Percentiles rank a stretch among this genome's conserved stretches.
phyloP scores from a whole-genome alignment of 1,284 basidiomycete species.

The Fomitopsis pinicola region DNA sequence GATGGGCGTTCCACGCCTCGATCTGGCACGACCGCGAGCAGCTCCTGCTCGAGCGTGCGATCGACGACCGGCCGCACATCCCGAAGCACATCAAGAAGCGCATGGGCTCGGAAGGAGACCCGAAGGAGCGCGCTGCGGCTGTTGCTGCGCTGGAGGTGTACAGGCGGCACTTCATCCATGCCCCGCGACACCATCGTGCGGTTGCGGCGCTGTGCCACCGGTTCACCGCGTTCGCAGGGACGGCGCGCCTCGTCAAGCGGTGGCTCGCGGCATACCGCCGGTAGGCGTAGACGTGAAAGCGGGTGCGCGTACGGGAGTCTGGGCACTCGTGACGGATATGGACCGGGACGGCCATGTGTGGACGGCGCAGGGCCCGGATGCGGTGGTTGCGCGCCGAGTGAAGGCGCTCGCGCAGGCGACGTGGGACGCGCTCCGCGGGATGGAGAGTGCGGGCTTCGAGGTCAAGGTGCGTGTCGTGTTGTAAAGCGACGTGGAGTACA shows the following conservation, averaged over 20 bases:
- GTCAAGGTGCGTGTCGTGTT: slow-evolving; percentile 42
- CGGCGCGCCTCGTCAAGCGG: slow-evolving; percentile 85
- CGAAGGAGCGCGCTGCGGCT: slow-evolving; percentile 50
- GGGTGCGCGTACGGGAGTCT: slow-evolving; percentile 50
- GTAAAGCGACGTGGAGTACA: neutral
- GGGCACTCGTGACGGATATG: slow-evolving; percentile 80
- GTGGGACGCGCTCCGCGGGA: slow-evolving; percentile 41
- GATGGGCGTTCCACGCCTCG: slow-evolving; percentile 83
- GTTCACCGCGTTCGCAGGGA: slow-evolving; percentile 77
- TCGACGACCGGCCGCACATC: slow-evolving; percentile 39
- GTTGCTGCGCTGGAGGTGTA: slow-evolving; percentile 65
- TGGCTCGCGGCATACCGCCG: slow-evolving; percentile 68
- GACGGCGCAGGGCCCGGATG: slow-evolving; percentile 63
- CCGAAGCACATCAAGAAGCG: slow-evolving; percentile 35
- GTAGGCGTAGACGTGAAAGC: slow-evolving; percentile 27
- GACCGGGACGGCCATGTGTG: slow-evolving; percentile 77
- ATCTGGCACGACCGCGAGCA: slow-evolving; percentile 91
- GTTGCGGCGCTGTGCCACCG: slow-evolving; percentile 80
- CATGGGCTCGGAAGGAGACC: slow-evolving; percentile 27
- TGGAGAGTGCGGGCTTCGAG: slow-evolving; percentile 43
- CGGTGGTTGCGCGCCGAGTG: slow-evolving; percentile 69
- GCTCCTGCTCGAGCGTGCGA: slow-evolving; percentile 72
- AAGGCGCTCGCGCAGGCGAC: slow-evolving; percentile 72
- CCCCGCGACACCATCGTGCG: slow-evolving; percentile 83
- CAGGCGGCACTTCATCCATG: slow-evolving; percentile 68